A percentile compares a stretch with the other conserved stretches of the same genome.
These are phyloP conservation scores for Verbena officinalis DNA, from an alignment of 257 asterid species.

Conservation along the genomic window DNA sequence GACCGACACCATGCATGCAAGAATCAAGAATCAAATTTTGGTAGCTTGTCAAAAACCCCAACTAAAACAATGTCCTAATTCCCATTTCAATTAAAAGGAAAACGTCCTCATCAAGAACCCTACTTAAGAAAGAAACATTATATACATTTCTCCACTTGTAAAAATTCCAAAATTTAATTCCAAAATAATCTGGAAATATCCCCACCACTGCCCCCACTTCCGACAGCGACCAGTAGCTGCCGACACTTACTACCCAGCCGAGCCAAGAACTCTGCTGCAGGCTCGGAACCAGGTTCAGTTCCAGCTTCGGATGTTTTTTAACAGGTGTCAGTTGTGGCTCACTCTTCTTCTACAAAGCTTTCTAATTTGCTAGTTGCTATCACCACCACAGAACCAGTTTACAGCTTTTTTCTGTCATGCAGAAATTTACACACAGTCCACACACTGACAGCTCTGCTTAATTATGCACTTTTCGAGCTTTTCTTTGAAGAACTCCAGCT, in stretches of 20 bases:
- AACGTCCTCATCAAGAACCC: background rate
- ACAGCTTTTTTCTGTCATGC: constrained; percentile 22
- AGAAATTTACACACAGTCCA: background rate
- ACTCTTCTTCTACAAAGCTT: constrained; percentile 21
- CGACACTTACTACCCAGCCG: constrained; percentile 64
- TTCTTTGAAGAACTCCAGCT: background rate
- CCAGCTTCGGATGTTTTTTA: constrained; percentile 24
- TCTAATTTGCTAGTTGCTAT: constrained; percentile 21
- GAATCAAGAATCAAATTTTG: constrained; percentile 11
- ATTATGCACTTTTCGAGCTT: background rate
- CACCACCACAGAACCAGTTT: constrained; percentile 29
- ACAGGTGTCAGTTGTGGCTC: constrained; percentile 39
- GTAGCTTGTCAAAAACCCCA: constrained; percentile 24
- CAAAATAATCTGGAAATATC: background rate
- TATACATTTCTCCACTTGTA: constrained; percentile 29
- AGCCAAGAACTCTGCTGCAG: constrained; percentile 18
- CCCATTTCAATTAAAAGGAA: background rate
- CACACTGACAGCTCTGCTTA: constrained; percentile 18
- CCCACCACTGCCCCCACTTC: constrained; percentile 29
- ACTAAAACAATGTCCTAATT: background rate
- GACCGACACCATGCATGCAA: constrained; percentile 11
- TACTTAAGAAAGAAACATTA: background rate
- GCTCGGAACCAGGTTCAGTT: constrained; percentile 36
- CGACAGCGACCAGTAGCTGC: constrained; percentile 62
- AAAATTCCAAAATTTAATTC: constrained; percentile 19